phyloP scores from a whole-genome alignment of 768 basidiomycete genomes.

The Mycena alexandri region DNA sequence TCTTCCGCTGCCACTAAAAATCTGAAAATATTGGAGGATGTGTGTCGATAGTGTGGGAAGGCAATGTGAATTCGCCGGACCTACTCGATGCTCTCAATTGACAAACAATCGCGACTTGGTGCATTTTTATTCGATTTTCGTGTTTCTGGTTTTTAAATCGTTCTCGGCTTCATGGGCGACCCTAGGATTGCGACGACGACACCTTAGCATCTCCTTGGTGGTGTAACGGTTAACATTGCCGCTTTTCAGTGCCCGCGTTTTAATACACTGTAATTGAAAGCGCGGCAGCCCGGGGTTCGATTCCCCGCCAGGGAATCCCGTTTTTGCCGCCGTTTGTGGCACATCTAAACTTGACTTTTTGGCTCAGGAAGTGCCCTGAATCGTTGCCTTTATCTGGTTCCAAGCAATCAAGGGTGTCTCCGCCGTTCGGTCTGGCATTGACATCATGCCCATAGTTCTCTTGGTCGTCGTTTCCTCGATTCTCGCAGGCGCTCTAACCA shows the following conservation, averaged over 20 bases:
- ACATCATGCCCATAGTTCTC: conserved; percentile 52
- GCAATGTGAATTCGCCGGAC: no score
- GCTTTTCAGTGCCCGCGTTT: neutral
- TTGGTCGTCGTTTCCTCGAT: conserved; percentile 55
- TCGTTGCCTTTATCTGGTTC: conserved; percentile 33
- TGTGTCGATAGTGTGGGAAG: no score
- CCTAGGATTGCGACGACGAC: no score
- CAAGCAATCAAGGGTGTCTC: conserved; percentile 54
- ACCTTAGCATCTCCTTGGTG: conserved; percentile 3
- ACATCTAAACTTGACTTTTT: no score
- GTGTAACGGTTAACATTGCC: conserved; percentile 15
- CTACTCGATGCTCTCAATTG: no score
- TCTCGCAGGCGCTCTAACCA: conserved; percentile 51
- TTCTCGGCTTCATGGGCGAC: no score
- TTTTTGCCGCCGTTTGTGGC: neutral
- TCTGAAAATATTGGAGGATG: no score
- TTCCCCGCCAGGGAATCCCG: conserved; percentile 17
- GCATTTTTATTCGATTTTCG: neutral
- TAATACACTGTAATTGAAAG: no score
- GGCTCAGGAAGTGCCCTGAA: no score
- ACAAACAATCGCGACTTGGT: no score
- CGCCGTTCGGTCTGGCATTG: conserved; percentile 38
- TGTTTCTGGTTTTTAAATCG: neutral
- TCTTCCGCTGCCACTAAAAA: no score
- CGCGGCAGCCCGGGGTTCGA: conserved; percentile 24